These are phyloP conservation scores for Fagus crenata DNA, from an alignment of 306 rosid species.

Conservation along the genomic window DNA sequence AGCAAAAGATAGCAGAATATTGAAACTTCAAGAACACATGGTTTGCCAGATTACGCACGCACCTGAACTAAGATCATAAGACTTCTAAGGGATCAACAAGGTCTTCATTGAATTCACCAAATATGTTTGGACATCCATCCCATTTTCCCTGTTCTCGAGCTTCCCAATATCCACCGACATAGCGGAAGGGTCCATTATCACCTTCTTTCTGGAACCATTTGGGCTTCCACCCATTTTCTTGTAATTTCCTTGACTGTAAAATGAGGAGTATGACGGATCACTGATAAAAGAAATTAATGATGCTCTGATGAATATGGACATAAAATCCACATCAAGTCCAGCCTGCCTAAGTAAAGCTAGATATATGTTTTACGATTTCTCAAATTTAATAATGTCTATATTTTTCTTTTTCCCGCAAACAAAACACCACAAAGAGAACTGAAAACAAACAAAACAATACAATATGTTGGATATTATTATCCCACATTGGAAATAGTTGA, in stretches of 20 bases:
- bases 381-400: not conserved
- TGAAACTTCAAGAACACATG: slow-evolving; percentile 1
- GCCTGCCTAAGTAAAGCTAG: not conserved
- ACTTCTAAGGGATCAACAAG: slow-evolving; percentile 37
- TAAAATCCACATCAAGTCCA: not conserved
- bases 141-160: slow-evolving; percentile 64
- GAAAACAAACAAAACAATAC: not conserved
- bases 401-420: not conserved
- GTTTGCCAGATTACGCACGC: slow-evolving; percentile 5
- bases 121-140: slow-evolving; percentile 82
- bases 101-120: slow-evolving; percentile 66
- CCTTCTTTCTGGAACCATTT: slow-evolving; percentile 75
- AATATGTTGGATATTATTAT: too few species aligned
- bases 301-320: not conserved
- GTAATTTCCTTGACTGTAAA: slow-evolving; percentile 81
- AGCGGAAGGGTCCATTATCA: slow-evolving; percentile 67
- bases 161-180: slow-evolving; percentile 93
- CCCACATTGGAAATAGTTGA: too few species aligned
- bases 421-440: not conserved
- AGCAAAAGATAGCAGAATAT: not conserved
- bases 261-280: slow-evolving; percentile 17
- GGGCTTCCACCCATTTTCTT: slow-evolving; percentile 97
- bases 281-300: not conserved
- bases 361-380: not conserved
- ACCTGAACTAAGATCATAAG: slow-evolving; percentile 60